Percentiles rank a stretch among this genome's conserved stretches.
Evolutionary conservation across 2,329 filamentous ascomycete species (phyloP).

Genomic region (Dactylellina haptotyla): DNA sequence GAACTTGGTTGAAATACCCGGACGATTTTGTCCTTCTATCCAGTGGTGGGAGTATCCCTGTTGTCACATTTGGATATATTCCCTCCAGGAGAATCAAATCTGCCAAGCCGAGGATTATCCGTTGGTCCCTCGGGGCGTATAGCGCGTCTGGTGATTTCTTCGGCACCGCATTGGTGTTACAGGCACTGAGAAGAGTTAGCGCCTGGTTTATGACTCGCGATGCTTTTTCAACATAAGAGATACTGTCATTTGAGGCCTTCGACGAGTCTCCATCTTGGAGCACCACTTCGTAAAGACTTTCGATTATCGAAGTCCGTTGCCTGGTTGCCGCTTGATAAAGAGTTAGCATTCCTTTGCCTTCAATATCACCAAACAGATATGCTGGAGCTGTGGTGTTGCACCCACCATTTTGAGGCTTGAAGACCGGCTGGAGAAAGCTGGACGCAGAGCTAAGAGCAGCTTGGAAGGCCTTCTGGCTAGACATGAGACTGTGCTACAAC

Average conservation of each 20-base stretch:
- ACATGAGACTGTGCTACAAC: slow-evolving; percentile 26
- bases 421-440: slow-evolving; percentile 45
- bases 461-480: slow-evolving; percentile 43
- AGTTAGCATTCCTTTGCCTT: no score
- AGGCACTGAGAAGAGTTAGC: slow-evolving; percentile 10
- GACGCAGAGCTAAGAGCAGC: slow-evolving; percentile 24
- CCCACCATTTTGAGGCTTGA: slow-evolving; percentile 45
- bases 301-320: slow-evolving; percentile 37
- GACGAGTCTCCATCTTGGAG: slow-evolving; percentile 7
- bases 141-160: slow-evolving; percentile 48
- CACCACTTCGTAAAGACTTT: slow-evolving; percentile 31
- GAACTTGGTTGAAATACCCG: slow-evolving; percentile 46
- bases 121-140: slow-evolving; percentile 52
- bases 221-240: slow-evolving; percentile 16
- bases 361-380: background rate
- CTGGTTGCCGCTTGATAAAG: slow-evolving; percentile 35
- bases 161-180: slow-evolving; percentile 20
- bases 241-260: background rate
- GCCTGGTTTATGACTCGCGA: slow-evolving; percentile 30
- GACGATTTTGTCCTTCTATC: slow-evolving; percentile 50
- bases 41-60: slow-evolving; percentile 50
- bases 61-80: slow-evolving; percentile 56
- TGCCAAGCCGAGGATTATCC: slow-evolving; percentile 55
- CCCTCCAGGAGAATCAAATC: slow-evolving; percentile 57
- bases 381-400: background rate